Base-by-base conservation (phyloP, 2,329 filamentous ascomycete genomes). In the Chrysoporthe austroafricana region DNA sequence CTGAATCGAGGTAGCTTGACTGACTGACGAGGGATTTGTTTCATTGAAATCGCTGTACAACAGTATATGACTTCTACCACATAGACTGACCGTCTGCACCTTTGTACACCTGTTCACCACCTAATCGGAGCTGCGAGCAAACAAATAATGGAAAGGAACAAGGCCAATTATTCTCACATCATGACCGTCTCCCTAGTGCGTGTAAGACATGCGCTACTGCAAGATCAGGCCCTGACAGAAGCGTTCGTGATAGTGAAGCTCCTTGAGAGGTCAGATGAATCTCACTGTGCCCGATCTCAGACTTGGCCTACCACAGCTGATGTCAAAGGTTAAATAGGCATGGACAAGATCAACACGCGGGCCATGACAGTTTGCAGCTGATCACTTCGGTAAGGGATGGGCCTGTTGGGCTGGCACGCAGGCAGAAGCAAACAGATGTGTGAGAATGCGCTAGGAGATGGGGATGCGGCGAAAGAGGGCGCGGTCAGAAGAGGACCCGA, bases 21-120 rank as follows among this genome's bases (percentile, higher is more conserved):
- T 61, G 57, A 66, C 34, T 60, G 44, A 52, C 21, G 67, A 59
- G 42, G 48, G 52, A 36, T 46, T 43, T 44, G 48, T 43, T 26
- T 39, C 36, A 39, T 39, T 39, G 36, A 63, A 58, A 21, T n/a
- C 52, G 57, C n/a, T 67, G 67, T 62, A 67, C 57, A 64, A 61
- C 48, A 32, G 43, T 48, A 56, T 50, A 62, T 21, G 48, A 36
- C 42, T 32, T 54, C 14, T 50, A 63, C 18, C 13, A 13, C 18
- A 42, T 26, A 36, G 34, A 11, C 34, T 32, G 34, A n/a, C 36
- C 32, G 32, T 34, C 39, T n/a, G n/a, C n/a, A 13, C 52, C 34
- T 43, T 26, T 26, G 2, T 63, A 36, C 34, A 54, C 18, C 18
- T 63, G 36, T 18, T 63, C 14, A 21, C 9, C 7, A 50, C 43